Conservation (phyloP, 306 rosid species). For the Rosa persica region DNA sequence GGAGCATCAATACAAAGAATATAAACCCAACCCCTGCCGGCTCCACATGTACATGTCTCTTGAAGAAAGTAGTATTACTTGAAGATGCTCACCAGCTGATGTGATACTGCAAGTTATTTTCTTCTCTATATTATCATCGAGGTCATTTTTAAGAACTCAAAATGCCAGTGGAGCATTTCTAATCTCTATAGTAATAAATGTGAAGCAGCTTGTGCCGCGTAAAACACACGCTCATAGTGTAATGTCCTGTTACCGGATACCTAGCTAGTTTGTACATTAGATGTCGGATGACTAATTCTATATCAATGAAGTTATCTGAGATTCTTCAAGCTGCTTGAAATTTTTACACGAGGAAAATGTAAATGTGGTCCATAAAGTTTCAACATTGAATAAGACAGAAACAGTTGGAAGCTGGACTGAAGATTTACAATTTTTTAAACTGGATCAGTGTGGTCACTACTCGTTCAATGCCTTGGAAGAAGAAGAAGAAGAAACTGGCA, state of each 20-base stretch:
- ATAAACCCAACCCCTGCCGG: background rate
- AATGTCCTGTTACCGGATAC: no score
- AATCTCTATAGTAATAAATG: background rate
- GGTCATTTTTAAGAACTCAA: background rate
- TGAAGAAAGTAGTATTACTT: background rate
- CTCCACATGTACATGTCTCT: background rate
- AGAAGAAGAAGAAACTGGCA: background rate
- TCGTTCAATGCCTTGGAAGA: background rate
- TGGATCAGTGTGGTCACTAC: slow-evolving; percentile 4
- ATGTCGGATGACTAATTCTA: background rate
- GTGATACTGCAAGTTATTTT: background rate
- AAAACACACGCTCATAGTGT: background rate
- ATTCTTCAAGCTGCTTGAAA: background rate
- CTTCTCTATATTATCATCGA: background rate
- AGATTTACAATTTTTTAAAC: background rate
- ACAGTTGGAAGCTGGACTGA: background rate
- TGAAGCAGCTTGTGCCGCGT: background rate
- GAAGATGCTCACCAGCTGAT: background rate
- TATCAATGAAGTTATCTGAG: background rate
- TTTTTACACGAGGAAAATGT: background rate
- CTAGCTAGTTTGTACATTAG: background rate
- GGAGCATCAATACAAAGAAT: background rate
- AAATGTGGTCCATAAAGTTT: background rate
- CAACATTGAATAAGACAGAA: background rate
- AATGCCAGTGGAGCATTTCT: background rate